phyloP scores from a whole-genome alignment of 306 rosid genomes.

The Rubus parviflorus region DNA sequence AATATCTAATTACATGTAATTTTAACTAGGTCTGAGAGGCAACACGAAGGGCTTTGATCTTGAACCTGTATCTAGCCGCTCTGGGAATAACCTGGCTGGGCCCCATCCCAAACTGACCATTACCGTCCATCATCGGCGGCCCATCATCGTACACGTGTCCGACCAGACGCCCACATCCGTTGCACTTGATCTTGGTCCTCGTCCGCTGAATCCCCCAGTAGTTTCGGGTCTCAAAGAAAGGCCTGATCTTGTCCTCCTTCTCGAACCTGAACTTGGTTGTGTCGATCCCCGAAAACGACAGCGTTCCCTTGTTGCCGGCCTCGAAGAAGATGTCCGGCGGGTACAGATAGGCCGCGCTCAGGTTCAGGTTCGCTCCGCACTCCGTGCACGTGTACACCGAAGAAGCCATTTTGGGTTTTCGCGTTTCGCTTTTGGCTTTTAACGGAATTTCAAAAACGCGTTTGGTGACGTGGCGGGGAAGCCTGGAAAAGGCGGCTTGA shows the following conservation, averaged over 20 bases:
- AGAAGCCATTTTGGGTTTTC: not conserved
- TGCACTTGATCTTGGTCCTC: constrained; percentile 81
- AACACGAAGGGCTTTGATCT: constrained; percentile 73
- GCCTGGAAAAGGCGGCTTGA: not conserved
- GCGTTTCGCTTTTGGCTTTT: not conserved
- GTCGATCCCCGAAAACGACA: constrained; percentile 71
- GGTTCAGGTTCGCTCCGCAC: constrained; percentile 68
- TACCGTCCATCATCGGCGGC: constrained; percentile 57
- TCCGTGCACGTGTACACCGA: constrained; percentile 61
- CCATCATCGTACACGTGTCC: constrained; percentile 89
- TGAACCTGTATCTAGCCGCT: constrained; percentile 75
- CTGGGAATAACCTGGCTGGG: constrained; percentile 93
- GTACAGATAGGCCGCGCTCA: constrained; percentile 43
- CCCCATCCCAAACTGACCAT: constrained; percentile 82
- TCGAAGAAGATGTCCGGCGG: constrained; percentile 80
- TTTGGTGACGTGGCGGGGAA: constrained; percentile 3
- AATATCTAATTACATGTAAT: not conserved
- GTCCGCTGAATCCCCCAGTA: constrained; percentile 94
- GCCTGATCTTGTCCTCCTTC: constrained; percentile 76
- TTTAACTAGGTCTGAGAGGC: constrained; percentile 23
- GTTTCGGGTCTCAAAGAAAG: constrained; percentile 74
- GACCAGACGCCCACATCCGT: constrained; percentile 43
- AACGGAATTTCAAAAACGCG: not conserved
- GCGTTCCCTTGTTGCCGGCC: constrained; percentile 77
- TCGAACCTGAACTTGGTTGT: constrained; percentile 63